Conservation (phyloP, 1,284 basidiomycete genomes). For the Trichosporon ovoides region DNA sequence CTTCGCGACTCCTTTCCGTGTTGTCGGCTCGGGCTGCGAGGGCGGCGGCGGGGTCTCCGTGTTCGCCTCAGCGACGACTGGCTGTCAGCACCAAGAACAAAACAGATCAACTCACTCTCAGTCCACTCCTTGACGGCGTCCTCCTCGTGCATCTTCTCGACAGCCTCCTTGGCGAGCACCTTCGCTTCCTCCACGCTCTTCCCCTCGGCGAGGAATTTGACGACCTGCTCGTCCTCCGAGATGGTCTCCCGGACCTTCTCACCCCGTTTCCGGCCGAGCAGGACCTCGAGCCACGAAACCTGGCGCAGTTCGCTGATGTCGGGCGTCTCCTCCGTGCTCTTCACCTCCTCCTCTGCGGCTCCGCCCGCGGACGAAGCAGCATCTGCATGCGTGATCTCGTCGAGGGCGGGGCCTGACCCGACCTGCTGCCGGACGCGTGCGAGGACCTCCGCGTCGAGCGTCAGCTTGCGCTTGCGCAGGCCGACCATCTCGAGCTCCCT, state of each 20-base stretch:
- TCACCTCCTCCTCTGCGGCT: slow-evolving; percentile 19
- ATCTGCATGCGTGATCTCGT: not conserved
- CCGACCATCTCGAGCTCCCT: slow-evolving; percentile 48
- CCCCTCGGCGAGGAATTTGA: slow-evolving; percentile 25
- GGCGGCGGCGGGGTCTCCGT: not conserved
- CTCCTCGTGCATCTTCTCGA: slow-evolving; percentile 28
- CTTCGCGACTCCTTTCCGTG: not conserved
- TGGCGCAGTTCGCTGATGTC: slow-evolving; percentile 28
- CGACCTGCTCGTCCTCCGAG: not conserved
- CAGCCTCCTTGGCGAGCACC: not conserved
- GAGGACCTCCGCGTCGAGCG: not conserved
- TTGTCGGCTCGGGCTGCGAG: not conserved
- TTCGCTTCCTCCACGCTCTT: slow-evolving; percentile 20
- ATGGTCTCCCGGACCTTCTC: slow-evolving; percentile 18
- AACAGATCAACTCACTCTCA: slow-evolving; percentile 7
- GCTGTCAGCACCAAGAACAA: not conserved
- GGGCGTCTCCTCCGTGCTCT: slow-evolving; percentile 11
- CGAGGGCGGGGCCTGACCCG: not conserved
- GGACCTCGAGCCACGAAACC: slow-evolving; percentile 42
- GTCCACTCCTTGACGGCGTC: slow-evolving; percentile 14
- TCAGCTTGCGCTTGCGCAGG: slow-evolving; percentile 22
- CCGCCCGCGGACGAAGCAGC: not conserved
- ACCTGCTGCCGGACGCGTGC: not conserved
- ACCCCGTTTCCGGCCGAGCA: slow-evolving; percentile 35
- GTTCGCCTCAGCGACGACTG: slow-evolving; percentile 8